Percentiles rank a stretch among this genome's conserved stretches.
Evolutionary conservation across 2,329 filamentous ascomycete genomes (phyloP).

Genomic region (Westerdykella sp.): DNA sequence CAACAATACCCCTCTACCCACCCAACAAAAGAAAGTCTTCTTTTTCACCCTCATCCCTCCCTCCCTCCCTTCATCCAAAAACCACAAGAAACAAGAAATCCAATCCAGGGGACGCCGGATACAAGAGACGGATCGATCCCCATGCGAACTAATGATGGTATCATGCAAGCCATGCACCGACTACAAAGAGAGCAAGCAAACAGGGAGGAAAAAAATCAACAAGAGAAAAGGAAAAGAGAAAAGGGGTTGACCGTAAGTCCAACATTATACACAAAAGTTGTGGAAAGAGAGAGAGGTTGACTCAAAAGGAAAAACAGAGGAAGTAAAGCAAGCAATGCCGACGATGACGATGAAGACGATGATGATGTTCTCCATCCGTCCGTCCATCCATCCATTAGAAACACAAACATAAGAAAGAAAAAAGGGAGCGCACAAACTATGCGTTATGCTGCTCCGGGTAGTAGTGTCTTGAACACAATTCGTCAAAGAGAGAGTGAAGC

Average conservation of each 20-base stretch:
- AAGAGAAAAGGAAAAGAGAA: conserved; percentile 1
- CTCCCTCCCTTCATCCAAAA: background rate
- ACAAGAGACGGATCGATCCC: no score
- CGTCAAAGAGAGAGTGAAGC: no score
- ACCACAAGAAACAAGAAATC: background rate
- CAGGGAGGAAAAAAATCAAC: background rate
- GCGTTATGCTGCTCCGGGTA: background rate
- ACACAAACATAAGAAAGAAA: background rate
- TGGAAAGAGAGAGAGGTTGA: background rate
- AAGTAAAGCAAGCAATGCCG: background rate
- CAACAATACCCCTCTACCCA: no score
- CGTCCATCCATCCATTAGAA: background rate
- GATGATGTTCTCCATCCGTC: background rate
- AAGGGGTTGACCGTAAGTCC: conserved; percentile 1
- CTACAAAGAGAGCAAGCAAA: conserved; percentile 1
- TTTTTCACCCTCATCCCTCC: no score
- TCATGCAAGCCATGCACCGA: background rate
- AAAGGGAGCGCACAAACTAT: background rate
- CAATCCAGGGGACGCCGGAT: background rate
- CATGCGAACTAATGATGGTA: background rate
- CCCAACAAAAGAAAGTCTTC: no score
- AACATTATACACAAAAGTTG: conserved; percentile 15
- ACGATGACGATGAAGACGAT: background rate
- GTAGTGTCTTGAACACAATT: no score
- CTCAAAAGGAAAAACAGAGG: conserved; percentile 1